phyloP scores from a whole-genome alignment of 2,329 filamentous ascomycete genomes.

The Tolypocladium inflatum region DNA sequence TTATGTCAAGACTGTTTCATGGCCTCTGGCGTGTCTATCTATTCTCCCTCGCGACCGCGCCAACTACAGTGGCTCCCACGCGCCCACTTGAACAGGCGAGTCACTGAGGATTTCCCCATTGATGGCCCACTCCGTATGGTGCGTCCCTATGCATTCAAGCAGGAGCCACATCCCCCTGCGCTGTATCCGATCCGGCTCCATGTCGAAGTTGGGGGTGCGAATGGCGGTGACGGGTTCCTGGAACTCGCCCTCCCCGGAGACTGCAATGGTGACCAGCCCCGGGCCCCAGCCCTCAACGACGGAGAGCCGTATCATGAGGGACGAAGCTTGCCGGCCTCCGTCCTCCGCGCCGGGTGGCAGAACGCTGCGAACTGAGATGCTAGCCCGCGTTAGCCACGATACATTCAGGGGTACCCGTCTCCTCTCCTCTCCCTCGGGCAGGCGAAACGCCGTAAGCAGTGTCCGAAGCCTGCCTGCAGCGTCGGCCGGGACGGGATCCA shows the following conservation, averaged over 20 bases:
- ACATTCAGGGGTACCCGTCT: slow-evolving; percentile 29
- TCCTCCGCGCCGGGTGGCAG: slow-evolving; percentile 14
- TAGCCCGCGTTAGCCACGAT: slow-evolving; percentile 48
- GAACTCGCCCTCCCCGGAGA: slow-evolving; percentile 65
- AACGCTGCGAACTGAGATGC: slow-evolving; percentile 20
- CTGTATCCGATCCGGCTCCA: slow-evolving; percentile 52
- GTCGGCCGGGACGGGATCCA: slow-evolving; percentile 59
- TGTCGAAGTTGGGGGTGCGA: slow-evolving; percentile 63
- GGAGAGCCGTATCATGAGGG: slow-evolving; percentile 53
- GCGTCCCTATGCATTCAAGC: slow-evolving; percentile 65
- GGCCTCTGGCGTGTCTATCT: not conserved
- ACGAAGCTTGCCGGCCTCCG: slow-evolving; percentile 28
- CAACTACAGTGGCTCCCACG: slow-evolving; percentile 26
- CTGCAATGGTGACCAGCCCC: slow-evolving; percentile 52
- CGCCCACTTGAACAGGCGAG: slow-evolving; percentile 30
- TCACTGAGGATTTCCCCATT: slow-evolving; percentile 43
- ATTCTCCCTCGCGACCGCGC: not conserved
- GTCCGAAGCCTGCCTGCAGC: slow-evolving; percentile 64
- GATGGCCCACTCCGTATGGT: slow-evolving; percentile 30
- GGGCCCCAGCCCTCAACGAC: slow-evolving; percentile 66
- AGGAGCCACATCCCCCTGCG: slow-evolving; percentile 66
- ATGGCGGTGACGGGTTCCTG: slow-evolving; percentile 58
- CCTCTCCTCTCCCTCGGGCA: slow-evolving; percentile 31
- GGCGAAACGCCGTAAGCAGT: slow-evolving; percentile 45
- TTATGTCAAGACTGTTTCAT: not conserved